These are phyloP conservation scores for Fusarium torulosum DNA, from an alignment of 2,329 filamentous ascomycete genomes.

Conservation along the genomic window DNA sequence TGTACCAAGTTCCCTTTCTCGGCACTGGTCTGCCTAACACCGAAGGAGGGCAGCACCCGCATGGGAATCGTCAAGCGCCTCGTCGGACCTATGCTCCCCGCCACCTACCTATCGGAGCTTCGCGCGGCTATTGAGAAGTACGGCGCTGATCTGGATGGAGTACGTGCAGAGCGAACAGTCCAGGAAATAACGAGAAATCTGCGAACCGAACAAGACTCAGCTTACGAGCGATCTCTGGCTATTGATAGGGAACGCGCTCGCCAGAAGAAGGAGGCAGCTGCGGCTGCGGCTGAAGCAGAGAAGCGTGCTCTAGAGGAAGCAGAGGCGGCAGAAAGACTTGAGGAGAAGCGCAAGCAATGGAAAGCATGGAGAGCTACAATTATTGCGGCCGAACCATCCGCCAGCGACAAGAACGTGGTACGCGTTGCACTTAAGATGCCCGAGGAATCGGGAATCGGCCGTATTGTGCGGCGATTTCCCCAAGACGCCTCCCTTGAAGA, in stretches of 20 bases:
- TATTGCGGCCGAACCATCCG: constrained; percentile 75
- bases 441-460: constrained; percentile 70
- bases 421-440: constrained; percentile 77
- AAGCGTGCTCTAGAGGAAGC: constrained; percentile 71
- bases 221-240: constrained; percentile 92
- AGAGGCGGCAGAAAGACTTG: constrained; percentile 67
- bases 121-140: constrained; percentile 80
- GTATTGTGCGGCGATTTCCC: constrained; percentile 82
- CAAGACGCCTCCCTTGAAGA: constrained; percentile 82
- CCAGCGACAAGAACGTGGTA: constrained; percentile 74
- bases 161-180: constrained; percentile 80
- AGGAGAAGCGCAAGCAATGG: constrained; percentile 74
- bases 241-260: constrained; percentile 87
- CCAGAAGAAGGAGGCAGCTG: constrained; percentile 80
- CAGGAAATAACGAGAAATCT: constrained; percentile 85
- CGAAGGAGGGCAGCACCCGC: constrained; percentile 82
- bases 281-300: constrained; percentile 75
- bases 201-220: constrained; percentile 89
- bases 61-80: constrained; percentile 92
- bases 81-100: constrained; percentile 76
- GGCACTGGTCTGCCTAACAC: constrained; percentile 87
- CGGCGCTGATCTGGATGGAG: constrained; percentile 78
- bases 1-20: constrained; percentile 95
- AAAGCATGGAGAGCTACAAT: constrained; percentile 79
- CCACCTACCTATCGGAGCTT: constrained; percentile 81